Conservation (phyloP, 2,329 filamentous ascomycete genomes). For the Geoglossum cookeanum region DNA sequence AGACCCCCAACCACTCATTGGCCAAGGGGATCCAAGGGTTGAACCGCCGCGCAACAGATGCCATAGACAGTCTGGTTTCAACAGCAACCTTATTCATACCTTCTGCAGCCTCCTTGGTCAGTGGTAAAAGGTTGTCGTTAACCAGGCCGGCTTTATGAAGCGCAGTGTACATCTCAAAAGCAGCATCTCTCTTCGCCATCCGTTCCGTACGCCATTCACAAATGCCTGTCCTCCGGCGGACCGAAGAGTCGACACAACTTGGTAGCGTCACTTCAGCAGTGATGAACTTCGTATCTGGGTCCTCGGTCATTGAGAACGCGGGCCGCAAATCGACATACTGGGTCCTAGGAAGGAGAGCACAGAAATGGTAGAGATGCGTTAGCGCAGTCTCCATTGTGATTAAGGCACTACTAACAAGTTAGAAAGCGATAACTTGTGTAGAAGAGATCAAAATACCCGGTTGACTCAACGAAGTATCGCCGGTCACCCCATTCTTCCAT, state of each 20-base stretch:
- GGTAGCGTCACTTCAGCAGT: slow-evolving; percentile 51
- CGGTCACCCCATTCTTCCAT: slow-evolving; percentile 21
- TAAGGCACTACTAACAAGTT: slow-evolving; percentile 31
- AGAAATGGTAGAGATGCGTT: slow-evolving; percentile 69
- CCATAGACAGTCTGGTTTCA: slow-evolving; percentile 10
- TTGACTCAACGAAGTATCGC: slow-evolving; percentile 24
- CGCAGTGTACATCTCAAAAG: slow-evolving; percentile 57
- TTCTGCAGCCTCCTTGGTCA: slow-evolving; percentile 13
- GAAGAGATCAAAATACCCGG: slow-evolving; percentile 18
- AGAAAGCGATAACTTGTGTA: slow-evolving; percentile 5
- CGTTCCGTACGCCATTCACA: slow-evolving; percentile 49
- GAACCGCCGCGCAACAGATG: slow-evolving; percentile 8
- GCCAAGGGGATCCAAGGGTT: slow-evolving; percentile 10
- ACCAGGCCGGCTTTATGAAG: slow-evolving; percentile 54
- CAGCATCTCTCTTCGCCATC: slow-evolving; percentile 60
- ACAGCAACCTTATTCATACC: slow-evolving; percentile 7
- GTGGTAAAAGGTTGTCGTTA: slow-evolving; percentile 59
- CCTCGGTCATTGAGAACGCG: slow-evolving; percentile 40
- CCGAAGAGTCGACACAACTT: slow-evolving; percentile 40
- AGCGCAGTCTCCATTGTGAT: slow-evolving; percentile 57
- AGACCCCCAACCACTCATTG: slow-evolving; percentile 5
- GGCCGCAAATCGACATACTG: slow-evolving; percentile 47
- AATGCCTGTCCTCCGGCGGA: slow-evolving; percentile 35
- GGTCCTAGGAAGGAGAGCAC: slow-evolving; percentile 35
- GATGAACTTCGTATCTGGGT: slow-evolving; percentile 10